Base-by-base conservation (phyloP, 805 yeast species). In the Candida endomychidarum region DNA sequence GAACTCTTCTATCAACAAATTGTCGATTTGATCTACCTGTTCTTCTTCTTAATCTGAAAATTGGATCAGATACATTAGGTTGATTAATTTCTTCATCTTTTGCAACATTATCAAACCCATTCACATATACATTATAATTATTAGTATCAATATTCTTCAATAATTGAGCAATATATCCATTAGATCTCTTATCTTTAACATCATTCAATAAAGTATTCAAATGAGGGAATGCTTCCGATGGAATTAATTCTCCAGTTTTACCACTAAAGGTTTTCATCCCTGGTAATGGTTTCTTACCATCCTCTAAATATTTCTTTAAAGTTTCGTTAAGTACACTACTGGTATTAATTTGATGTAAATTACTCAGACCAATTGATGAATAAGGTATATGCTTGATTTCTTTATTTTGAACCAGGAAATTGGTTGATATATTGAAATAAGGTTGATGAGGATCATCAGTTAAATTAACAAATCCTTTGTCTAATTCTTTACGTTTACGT, bases 401-500 rank as follows among this genome's bases (percentile, higher is more conserved):
- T 34, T 75, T 61, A 23, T 48, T 43, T 17, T 63, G 56, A 17
- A 61, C 67, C 23, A 70, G 69, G 19, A 80, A 76, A 37, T 79
- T 70, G 8, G 70, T 65, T 5, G 81, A 73, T 38, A 87, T 75
- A 47, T 86, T 80, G 58, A 87, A 83, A 41, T 75, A 80, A 10
- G 97, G 96, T 54, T 82, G 85, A 54, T 78, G 78, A 11, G 93
- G 83, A 63, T 86, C 90, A 64, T 89, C 96, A 2, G 96, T 86
- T 38, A 85, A 70, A 55, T 93, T 93, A 49, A 85, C 77, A 78
- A 82, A 90, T 0, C 85, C 86, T 46, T 73, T 75, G 54, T 85
- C 90, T 77, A 47, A 81, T 74, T 49, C 78, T 41, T 80, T 78
- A 30, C 95, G 70, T 47, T 84, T 83, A 37, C 78, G 78, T 61